phyloP scores from a whole-genome alignment of 2,329 filamentous ascomycete species.

The Cordyceps cicadae region DNA sequence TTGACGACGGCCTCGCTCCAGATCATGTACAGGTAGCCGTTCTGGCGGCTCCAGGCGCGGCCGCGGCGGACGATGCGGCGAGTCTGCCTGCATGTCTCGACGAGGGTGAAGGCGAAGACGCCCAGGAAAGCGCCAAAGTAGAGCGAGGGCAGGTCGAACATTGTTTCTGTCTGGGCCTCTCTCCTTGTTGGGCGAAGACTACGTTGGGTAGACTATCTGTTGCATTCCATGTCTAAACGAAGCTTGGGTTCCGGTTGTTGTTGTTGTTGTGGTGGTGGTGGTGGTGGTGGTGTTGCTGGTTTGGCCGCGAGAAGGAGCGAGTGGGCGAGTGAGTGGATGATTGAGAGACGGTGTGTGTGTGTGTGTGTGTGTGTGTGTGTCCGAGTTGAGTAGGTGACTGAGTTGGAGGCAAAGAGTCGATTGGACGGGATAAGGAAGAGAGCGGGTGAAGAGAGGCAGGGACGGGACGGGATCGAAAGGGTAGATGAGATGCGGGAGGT shows the following conservation, averaged over 20 bases:
- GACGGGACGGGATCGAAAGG: background rate
- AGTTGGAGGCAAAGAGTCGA: background rate
- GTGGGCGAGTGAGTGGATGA: background rate
- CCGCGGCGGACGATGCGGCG: constrained; percentile 15
- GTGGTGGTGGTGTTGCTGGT: background rate
- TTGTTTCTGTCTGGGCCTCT: background rate
- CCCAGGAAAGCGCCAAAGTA: constrained; percentile 21
- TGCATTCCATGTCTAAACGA: background rate
- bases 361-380: background rate
- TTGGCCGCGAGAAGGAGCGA: background rate
- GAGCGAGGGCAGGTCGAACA: constrained; percentile 17
- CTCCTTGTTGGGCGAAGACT: background rate
- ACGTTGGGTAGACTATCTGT: background rate
- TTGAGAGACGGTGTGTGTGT: background rate
- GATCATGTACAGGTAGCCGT: constrained; percentile 12
- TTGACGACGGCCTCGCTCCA: constrained; percentile 8
- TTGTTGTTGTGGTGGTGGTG: background rate
- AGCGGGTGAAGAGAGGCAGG: background rate
- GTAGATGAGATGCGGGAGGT: background rate
- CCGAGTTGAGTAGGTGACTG: background rate
- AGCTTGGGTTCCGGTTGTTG: no score
- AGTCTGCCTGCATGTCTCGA: constrained; percentile 18
- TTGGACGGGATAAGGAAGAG: background rate
- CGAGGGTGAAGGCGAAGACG: constrained; percentile 20
- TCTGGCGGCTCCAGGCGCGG: constrained; percentile 16